Evolutionary conservation across 2,329 filamentous ascomycete genomes (phyloP).

Genomic region (Didymella glomerata): DNA sequence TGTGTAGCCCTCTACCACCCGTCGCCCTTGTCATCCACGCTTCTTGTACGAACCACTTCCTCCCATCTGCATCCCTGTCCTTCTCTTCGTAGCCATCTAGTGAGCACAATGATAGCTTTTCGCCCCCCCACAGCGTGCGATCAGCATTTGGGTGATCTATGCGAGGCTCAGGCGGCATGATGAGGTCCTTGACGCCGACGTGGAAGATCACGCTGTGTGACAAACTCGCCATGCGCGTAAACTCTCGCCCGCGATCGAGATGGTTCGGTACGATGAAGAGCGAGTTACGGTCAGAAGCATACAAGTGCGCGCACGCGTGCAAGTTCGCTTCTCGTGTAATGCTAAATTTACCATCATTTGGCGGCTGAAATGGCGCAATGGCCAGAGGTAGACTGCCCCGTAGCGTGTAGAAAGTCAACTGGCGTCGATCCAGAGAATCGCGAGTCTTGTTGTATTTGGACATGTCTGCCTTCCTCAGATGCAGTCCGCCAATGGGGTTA

Average conservation of each 20-base stretch:
- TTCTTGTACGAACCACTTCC: conserved; percentile 49
- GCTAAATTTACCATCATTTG: neutral
- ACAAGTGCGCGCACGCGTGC: conserved; percentile 66
- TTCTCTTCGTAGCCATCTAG: conserved; percentile 23
- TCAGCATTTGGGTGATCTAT: conserved; percentile 35
- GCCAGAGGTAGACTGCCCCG: conserved; percentile 46
- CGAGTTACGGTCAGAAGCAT: conserved; percentile 65
- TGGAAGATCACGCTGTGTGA: conserved; percentile 49
- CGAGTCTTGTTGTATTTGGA: conserved; percentile 54
- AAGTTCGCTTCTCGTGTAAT: conserved; percentile 56
- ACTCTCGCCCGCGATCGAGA: conserved; percentile 35
- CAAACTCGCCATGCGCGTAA: conserved; percentile 42
- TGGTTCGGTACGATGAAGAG: conserved; percentile 62
- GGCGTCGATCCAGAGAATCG: conserved; percentile 46
- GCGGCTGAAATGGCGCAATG: conserved; percentile 36
- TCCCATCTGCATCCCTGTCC: conserved; percentile 32
- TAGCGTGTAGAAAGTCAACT: conserved; percentile 47
- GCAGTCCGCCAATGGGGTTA: conserved; percentile 56
- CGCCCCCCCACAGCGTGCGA: conserved; percentile 37
- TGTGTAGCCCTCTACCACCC: conserved; percentile 40
- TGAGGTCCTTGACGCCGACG: conserved; percentile 37
- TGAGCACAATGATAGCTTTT: conserved; percentile 33
- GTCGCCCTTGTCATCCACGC: conserved; percentile 36
- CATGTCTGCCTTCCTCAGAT: conserved; percentile 64
- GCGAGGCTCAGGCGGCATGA: conserved; percentile 36